Evolutionary conservation across 208 protist species (phyloP).

Genomic region (Acanthamoeba quina): DNA sequence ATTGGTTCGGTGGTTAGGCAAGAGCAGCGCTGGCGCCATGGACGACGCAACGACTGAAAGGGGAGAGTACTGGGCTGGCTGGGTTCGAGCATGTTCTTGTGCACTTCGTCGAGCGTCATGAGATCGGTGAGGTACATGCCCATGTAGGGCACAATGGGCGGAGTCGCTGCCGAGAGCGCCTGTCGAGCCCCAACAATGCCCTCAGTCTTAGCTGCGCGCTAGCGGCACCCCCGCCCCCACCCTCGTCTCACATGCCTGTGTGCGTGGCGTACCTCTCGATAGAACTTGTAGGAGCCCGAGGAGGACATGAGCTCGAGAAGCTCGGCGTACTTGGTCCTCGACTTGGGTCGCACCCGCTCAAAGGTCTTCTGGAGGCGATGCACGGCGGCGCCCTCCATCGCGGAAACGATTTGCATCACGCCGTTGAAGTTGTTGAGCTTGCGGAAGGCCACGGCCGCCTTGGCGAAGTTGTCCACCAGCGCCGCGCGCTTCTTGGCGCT

Average conservation of each 20-base stretch:
- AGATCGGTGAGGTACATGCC: slow-evolving; percentile 69
- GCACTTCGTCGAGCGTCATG: slow-evolving; percentile 34
- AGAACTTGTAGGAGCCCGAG: slow-evolving; percentile 34
- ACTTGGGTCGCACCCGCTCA: slow-evolving; percentile 5
- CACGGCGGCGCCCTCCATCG: slow-evolving; percentile 62
- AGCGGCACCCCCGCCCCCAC: neutral
- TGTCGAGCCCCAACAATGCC: neutral
- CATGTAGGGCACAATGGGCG: slow-evolving; percentile 57
- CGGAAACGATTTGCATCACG: slow-evolving; percentile 40
- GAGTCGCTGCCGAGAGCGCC: neutral
- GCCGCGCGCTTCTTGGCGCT: slow-evolving; percentile 50
- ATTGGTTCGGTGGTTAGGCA: neutral
- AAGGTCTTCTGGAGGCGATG: slow-evolving; percentile 52
- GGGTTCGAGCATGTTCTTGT: slow-evolving; percentile 56
- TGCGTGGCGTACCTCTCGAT: neutral
- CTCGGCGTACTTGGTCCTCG: slow-evolving; percentile 53
- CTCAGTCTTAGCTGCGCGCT: neutral
- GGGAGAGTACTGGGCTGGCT: neutral
- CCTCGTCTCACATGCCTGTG: neutral
- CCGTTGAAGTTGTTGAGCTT: slow-evolving; percentile 65
- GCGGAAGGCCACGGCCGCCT: slow-evolving; percentile 50
- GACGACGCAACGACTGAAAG: neutral
- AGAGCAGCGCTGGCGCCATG: neutral
- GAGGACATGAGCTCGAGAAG: slow-evolving; percentile 26
- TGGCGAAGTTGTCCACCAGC: slow-evolving; percentile 44